Evolutionary conservation across 805 yeast genomes (phyloP).

Genomic region (Zygotorulaspora chibaensis): DNA sequence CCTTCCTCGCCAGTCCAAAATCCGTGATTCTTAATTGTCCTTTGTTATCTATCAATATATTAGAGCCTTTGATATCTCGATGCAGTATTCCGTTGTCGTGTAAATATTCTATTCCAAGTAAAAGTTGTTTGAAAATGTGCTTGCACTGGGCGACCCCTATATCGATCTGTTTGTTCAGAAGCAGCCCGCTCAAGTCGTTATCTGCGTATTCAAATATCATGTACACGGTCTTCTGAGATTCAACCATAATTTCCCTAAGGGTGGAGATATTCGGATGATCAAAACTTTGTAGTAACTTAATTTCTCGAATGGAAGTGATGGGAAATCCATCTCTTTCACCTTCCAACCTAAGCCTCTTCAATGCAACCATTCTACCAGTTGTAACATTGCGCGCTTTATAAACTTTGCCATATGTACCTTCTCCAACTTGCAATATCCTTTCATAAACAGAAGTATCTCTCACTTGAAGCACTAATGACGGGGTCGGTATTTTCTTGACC

Average conservation of each 20-base stretch:
- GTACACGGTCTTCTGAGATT: slow-evolving; percentile 54
- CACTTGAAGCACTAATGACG: slow-evolving; percentile 14
- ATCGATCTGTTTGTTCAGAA: slow-evolving; percentile 66
- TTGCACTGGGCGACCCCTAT: slow-evolving; percentile 64
- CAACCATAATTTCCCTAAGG: slow-evolving; percentile 85
- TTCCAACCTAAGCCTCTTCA: slow-evolving; percentile 80
- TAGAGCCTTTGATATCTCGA: slow-evolving; percentile 80
- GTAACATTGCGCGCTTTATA: slow-evolving; percentile 58
- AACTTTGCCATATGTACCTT: slow-evolving; percentile 84
- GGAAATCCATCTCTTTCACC: slow-evolving; percentile 93
- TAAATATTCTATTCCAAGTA: slow-evolving; percentile 64
- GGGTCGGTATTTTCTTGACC: slow-evolving; percentile 3
- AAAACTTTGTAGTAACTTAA: slow-evolving; percentile 70
- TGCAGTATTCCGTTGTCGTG: slow-evolving; percentile 68
- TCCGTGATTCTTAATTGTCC: slow-evolving; percentile 73
- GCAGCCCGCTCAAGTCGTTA: slow-evolving; percentile 85
- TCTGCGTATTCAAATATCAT: slow-evolving; percentile 94
- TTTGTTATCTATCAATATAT: slow-evolving; percentile 56
- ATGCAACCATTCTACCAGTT: slow-evolving; percentile 74
- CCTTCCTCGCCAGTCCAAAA: slow-evolving; percentile 75
- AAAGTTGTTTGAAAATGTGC: slow-evolving; percentile 58
- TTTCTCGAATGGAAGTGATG: slow-evolving; percentile 90
- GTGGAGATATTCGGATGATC: slow-evolving; percentile 81
- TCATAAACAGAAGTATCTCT: slow-evolving; percentile 44
- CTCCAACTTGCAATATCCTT: slow-evolving; percentile 89